A percentile compares a stretch with the other conserved stretches of the same genome.
These are phyloP conservation scores for Penicillium tannophilum DNA, from an alignment of 495 filamentous ascomycete genomes.

Conservation along the genomic window DNA sequence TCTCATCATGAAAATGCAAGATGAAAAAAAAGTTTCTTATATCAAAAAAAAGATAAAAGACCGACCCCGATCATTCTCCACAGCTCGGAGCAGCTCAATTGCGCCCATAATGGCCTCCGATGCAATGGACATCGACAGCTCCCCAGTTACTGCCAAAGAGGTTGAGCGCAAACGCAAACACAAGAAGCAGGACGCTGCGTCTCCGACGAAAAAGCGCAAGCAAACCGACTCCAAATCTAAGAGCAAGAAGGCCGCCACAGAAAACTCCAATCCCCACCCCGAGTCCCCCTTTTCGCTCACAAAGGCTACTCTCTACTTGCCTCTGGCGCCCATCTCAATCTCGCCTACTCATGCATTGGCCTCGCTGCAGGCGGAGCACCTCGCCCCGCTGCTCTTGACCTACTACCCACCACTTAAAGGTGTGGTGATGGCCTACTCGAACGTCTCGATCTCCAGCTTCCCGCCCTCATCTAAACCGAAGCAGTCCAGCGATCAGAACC, in stretches of 20 bases:
- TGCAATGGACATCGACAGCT: conserved; percentile 46
- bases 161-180: conserved; percentile 55
- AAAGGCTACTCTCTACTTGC: conserved; percentile 68
- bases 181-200: conserved; percentile 48
- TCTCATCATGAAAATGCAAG: conserved; percentile 23
- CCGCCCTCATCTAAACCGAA: conserved; percentile 29
- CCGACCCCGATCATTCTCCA: conserved; percentile 11
- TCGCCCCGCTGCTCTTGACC: conserved; percentile 73
- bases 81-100: conserved; percentile 30
- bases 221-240: conserved; percentile 20
- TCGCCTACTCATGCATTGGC: conserved; percentile 63
- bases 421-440: conserved; percentile 69
- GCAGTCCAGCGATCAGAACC: conserved; percentile 35
- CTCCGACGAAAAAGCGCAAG: conserved; percentile 56
- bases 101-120: conserved; percentile 42
- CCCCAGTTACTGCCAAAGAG: conserved; percentile 18
- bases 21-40: conserved; percentile 42
- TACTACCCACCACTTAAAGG: conserved; percentile 74
- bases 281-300: conserved; percentile 62
- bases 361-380: conserved; percentile 70
- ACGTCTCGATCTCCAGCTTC: conserved; percentile 52
- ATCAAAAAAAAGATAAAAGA: conserved; percentile 16
- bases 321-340: conserved; percentile 68
- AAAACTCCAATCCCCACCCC: conserved; percentile 14
- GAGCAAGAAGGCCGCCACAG: conserved; percentile 34